phyloP scores from a whole-genome alignment of 352 stramenopile genomes.

The Ophiocytium majus region DNA sequence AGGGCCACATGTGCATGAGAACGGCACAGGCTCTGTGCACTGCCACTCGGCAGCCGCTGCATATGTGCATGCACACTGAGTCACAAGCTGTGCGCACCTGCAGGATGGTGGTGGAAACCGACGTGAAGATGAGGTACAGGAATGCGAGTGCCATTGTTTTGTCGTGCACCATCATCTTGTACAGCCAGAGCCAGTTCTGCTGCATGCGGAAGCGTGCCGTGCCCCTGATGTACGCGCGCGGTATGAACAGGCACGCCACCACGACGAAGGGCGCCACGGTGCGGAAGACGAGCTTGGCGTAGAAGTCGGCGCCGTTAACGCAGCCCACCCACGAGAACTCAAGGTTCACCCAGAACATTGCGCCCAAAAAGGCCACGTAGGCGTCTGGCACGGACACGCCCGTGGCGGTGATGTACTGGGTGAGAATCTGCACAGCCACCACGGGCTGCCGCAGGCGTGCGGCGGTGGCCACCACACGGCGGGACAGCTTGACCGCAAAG shows the following conservation, averaged over 20 bases:
- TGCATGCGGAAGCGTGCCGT: background rate
- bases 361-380: background rate
- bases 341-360: background rate
- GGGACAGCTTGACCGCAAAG: background rate
- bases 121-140: background rate
- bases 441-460: background rate
- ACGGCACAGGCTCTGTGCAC: too few species aligned
- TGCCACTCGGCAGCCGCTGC: too few species aligned
- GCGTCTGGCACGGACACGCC: background rate
- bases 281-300: background rate
- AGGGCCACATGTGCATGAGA: too few species aligned
- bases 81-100: too few species aligned
- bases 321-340: background rate
- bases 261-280: background rate
- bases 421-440: background rate
- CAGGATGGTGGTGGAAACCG: background rate
- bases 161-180: background rate
- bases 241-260: background rate
- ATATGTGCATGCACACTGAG: too few species aligned
- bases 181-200: background rate
- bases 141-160: background rate
- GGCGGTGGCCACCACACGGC: background rate
- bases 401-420: background rate
- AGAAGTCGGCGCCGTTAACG: background rate
- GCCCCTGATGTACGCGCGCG: background rate